Percentiles rank a stretch among this genome's conserved stretches.
Evolutionary conservation across 495 filamentous ascomycete species (phyloP).

Genomic region (Poronia punctata): DNA sequence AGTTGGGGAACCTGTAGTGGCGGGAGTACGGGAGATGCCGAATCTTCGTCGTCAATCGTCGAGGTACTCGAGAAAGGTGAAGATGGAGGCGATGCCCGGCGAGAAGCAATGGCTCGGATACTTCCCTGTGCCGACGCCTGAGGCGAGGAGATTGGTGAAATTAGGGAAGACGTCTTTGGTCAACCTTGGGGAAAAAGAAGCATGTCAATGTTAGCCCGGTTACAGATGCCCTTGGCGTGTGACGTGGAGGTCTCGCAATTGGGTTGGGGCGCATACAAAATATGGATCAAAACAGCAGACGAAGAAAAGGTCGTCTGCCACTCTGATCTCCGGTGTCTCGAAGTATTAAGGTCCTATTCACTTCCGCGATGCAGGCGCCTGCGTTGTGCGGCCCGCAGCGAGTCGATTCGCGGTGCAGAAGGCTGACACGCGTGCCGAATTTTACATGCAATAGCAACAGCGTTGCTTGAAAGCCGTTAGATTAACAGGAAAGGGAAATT

Average conservation of each 20-base stretch:
- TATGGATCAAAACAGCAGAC: conserved; percentile 50
- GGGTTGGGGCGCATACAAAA: conserved; percentile 32
- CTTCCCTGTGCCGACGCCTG: conserved; percentile 47
- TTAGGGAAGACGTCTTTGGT: conserved; percentile 46
- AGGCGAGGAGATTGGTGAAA: conserved; percentile 41
- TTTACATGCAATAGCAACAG: conserved; percentile 1
- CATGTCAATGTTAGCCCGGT: conserved; percentile 6
- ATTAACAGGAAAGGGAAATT: conserved; percentile 8
- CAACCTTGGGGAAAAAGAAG: conserved; percentile 14
- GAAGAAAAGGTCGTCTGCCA: conserved; percentile 45
- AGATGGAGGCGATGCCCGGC: conserved; percentile 23
- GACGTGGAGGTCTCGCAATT: conserved; percentile 1
- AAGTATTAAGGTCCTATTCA: conserved; percentile 15
- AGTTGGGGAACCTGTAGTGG: conserved; percentile 43
- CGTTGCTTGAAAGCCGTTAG: conserved; percentile 4
- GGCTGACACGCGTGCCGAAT: neutral
- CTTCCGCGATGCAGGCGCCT: too few relatives aligned
- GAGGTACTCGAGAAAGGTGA: conserved; percentile 46
- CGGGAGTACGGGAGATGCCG: conserved; percentile 47
- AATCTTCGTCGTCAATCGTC: conserved; percentile 44
- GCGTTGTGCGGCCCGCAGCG: too few relatives aligned
- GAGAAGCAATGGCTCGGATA: conserved; percentile 25
- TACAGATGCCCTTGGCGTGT: neutral
- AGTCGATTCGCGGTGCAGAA: neutral
- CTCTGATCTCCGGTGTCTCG: conserved; percentile 29